Evolutionary conservation across 2,329 filamentous ascomycete genomes (phyloP), one percentile per base, ranked within the genome.

Genomic region (Xylariales sp.): DNA sequence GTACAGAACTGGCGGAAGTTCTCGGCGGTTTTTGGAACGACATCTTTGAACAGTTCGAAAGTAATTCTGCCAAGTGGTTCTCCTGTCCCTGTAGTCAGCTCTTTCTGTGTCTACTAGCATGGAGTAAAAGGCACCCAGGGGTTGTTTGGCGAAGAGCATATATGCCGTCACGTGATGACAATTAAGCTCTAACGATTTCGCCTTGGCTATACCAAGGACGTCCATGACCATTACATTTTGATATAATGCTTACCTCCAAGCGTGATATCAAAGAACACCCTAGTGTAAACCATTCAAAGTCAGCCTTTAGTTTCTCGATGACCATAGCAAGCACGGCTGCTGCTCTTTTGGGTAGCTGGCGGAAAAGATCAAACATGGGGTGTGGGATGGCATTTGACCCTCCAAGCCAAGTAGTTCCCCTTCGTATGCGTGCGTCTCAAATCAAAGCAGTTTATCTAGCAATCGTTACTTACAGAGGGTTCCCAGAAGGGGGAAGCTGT

Each of bases 1-100:
- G 91, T 97, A 67, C 90, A 96, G 67, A 95, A 95, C 58, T 94
- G 88, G 32, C 90, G 86, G 62, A 98, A 97, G 70, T 97, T 97
- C 64, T 97, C 93, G 20, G 89, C 88, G 7, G 93, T 97, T 54
- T 83, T 83, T 46, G 90, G 89, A 0, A 88, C 85, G 16, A 85
- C 72, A 63, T 95, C 77, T 44, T 83, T 81, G 71, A 93, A 96
- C 44, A 98, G 79, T 65, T 96, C 88, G 61, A 95, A 89, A 49
- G 86, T 90, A 55, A 95, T 81, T 41, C 89, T 83, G 46, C 90
- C 90, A 13, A 95, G 76, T 3, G 87, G 83, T 56, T 94, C 87
- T 44, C 89, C 89, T 93, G 17, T 14, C n/a, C 7, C 6, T n/a
- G n/a, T 7, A 17, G 15, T 37, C 8, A 27, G 21, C 13, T 11